Base-by-base conservation (phyloP, 75 land plant genomes). In the Cupressus sempervirens region DNA sequence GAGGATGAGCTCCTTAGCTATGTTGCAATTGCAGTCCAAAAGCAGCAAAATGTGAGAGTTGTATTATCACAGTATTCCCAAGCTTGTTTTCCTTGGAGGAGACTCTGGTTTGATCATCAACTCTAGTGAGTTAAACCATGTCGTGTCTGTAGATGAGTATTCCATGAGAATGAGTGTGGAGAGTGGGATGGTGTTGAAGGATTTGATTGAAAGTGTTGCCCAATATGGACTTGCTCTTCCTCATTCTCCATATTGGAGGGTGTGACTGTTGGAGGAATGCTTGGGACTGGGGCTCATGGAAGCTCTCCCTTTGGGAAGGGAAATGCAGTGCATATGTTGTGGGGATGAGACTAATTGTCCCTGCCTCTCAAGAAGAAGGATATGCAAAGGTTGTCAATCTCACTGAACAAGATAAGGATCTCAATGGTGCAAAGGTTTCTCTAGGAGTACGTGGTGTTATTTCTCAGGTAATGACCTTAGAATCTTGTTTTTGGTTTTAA, bases 401-500 rank as follows among this genome's bases (percentile, higher is more conserved):
- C 16, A 88, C 53, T 29, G 87, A 48, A 7, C 82, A 50, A 13
- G 40, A 88, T 23, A 82, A 85, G 2, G 92, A 90, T 13, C 76
- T 96, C 29, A 83, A 94, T 86, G 98, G 96, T 2, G 96, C 86
- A 1, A 93, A 84, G 74, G 89, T 94, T 4, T 94, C 96, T 1
- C 90, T 96, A 6, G 98, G 96, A 1, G 96, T 96, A 32, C 91
- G 94, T 50, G 98, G 98, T 41, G 93, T 92, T 83, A 87, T 96
- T 54, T 93, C 98, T 0, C 92, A 91, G 91, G 96, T 93, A 85
- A 58, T 4, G 3, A 38, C 40, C 40, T 1, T 38, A 2, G 2
- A 38, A 38, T 38, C 40, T 54, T 1, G 40, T 38, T 38, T 38
- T 38, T 38, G 2, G 2, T 38, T 38, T 38, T 38, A 38, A 1